Evolutionary conservation across 1,284 basidiomycete genomes (phyloP).

Genomic region (Moesziomyces antarcticus): DNA sequence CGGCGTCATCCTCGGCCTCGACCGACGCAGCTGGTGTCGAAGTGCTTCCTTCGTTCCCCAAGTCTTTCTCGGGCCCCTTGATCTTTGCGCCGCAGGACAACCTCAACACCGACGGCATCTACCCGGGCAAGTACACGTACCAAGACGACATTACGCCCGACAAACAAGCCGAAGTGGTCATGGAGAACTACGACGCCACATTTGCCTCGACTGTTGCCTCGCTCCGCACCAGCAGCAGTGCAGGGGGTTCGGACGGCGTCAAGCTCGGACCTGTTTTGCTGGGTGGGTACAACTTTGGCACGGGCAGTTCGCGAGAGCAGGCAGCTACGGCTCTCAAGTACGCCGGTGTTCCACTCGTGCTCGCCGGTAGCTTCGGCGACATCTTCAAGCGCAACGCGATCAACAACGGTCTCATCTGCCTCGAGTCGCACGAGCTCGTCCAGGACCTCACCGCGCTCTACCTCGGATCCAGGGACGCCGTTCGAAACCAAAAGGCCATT

Average conservation of each 20-base stretch:
- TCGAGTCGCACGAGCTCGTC: slow-evolving; percentile 91
- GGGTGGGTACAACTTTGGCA: slow-evolving; percentile 98
- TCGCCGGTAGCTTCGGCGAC: slow-evolving; percentile 97
- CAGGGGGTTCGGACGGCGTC: not conserved
- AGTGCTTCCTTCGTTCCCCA: slow-evolving; percentile 74
- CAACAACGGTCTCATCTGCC: slow-evolving; percentile 96
- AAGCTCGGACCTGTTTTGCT: slow-evolving; percentile 79
- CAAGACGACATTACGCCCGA: slow-evolving; percentile 98
- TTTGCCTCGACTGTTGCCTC: slow-evolving; percentile 82
- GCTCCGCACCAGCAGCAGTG: slow-evolving; percentile 68
- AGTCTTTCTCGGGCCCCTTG: slow-evolving; percentile 82
- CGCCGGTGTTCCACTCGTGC: slow-evolving; percentile 89
- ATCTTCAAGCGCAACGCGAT: slow-evolving; percentile 99
- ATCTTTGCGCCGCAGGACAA: slow-evolving; percentile 97
- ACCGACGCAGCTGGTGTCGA: slow-evolving; percentile 47
- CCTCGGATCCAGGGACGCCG: slow-evolving; percentile 74
- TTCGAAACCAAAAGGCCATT: slow-evolving; percentile 69
- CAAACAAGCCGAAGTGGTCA: slow-evolving; percentile 92
- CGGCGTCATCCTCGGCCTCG: slow-evolving; percentile 43
- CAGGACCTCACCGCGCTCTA: slow-evolving; percentile 81
- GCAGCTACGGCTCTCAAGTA: slow-evolving; percentile 96
- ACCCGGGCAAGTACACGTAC: slow-evolving; percentile 99
- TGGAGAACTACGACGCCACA: slow-evolving; percentile 93
- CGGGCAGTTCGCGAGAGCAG: slow-evolving; percentile 97
- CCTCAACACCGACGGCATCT: slow-evolving; percentile 97